Evolutionary conservation across 2,329 filamentous ascomycete species (phyloP), one percentile per base, ranked within the genome.

Genomic region (Penicillium sp.): DNA sequence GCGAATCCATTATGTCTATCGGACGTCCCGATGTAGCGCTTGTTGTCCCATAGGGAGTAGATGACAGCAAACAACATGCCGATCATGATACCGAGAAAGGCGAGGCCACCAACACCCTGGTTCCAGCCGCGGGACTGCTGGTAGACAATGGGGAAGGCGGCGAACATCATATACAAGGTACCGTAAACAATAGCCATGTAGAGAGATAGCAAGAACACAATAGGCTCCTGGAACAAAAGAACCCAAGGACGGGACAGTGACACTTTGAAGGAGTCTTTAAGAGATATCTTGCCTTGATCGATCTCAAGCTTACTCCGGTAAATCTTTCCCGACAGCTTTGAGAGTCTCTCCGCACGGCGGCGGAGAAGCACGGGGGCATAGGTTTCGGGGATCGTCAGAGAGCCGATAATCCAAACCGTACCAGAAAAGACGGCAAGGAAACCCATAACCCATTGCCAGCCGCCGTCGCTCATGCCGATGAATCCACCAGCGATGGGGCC

Each of bases 11-110:
- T 46, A 38, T 68, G 58, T 21, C 57, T 31, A 3, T 65, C 60
- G 27, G 65, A 62, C 13, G 58, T 52, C 1, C 27, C 55, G 41
- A 67, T 46, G 19, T 69, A 70, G 15, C 67, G 68, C 56, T 64
- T 68, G 54, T 69, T 71, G 43, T 69, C 68, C 47, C 57, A 65
- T 21, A 70, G 49, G 29, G 58, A 66, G 45, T 67, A 66, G 19
- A 38, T 45, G 12, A 71, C 64, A 1, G 68, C 69, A 19, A 58
- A 17, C 29, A 71, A 42, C 62, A 71, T 71, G 23, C 71, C 71
- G 23, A 71, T 59, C 66, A 72, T 69, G n/a, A 71, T 69, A 13
- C 69, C 69, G 9, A 73, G 49, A 59, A 73, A 71, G 13, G 70
- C 58, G 1, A 72, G 56, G 15, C 66, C 63, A 13, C 67, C 60